Evolutionary conservation across 31 red algal species (phyloP).

Genomic region (Bonnemaisonia californica): DNA sequence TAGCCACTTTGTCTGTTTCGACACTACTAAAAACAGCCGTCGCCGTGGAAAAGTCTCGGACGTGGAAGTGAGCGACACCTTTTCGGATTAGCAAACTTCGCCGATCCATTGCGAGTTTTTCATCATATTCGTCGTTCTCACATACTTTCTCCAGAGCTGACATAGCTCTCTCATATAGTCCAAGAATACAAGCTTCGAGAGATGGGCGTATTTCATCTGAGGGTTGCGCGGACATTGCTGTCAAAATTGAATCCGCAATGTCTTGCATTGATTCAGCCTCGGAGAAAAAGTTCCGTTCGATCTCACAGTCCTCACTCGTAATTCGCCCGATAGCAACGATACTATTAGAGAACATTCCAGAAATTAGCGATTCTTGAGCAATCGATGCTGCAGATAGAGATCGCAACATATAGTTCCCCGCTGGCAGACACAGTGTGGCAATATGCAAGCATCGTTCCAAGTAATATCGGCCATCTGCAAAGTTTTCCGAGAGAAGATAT

Average conservation of each 20-base stretch:
- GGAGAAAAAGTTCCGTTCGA: not conserved
- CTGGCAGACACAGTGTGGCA: constrained; percentile 37
- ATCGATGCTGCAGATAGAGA: not conserved
- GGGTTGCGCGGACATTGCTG: no score
- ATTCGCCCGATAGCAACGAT: not conserved
- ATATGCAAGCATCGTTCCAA: constrained; percentile 34
- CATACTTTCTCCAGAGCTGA: no score
- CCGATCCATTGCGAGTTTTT: no score
- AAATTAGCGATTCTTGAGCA: not conserved
- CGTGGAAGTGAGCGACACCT: no score
- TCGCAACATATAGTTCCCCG: constrained; percentile 17
- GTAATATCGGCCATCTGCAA: constrained; percentile 47
- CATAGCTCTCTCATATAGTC: no score
- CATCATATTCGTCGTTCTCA: no score
- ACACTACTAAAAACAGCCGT: no score
- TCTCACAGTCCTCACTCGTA: not conserved
- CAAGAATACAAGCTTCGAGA: no score
- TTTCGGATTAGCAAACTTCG: no score
- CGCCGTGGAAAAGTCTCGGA: no score
- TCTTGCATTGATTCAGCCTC: not conserved
- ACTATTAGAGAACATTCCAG: not conserved
- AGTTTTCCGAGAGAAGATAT: constrained; percentile 33
- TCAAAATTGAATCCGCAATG: not conserved
- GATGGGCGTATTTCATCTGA: no score
- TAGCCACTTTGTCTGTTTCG: no score